phyloP scores from a whole-genome alignment of 495 filamentous ascomycete species.

The Aspergillus egyptiacus region DNA sequence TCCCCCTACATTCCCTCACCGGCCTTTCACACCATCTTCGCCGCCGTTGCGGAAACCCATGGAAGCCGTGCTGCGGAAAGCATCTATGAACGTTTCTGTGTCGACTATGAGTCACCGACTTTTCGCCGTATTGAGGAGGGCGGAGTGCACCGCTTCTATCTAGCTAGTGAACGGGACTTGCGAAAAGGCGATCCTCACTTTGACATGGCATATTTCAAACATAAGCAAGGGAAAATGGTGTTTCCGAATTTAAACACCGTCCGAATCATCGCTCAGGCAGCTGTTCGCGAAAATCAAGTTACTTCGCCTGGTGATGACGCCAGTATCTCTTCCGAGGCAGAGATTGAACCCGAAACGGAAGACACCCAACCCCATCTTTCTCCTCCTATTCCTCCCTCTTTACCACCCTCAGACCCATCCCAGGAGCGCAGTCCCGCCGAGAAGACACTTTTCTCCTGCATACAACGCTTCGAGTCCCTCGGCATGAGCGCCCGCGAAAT shows the following conservation, averaged over 20 bases:
- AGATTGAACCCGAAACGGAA: background rate
- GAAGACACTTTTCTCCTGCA: slow-evolving; percentile 23
- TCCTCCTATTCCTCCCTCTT: background rate
- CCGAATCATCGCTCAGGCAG: slow-evolving; percentile 36
- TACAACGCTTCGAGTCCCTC: slow-evolving; percentile 27
- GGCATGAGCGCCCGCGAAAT: slow-evolving; percentile 29
- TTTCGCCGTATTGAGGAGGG: slow-evolving; percentile 24
- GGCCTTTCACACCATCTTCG: slow-evolving; percentile 45
- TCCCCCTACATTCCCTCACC: slow-evolving; percentile 26
- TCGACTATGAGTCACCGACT: slow-evolving; percentile 19
- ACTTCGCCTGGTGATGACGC: too few relatives aligned
- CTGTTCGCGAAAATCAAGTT: slow-evolving; percentile 28
- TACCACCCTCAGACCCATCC: background rate
- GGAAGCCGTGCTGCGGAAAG: slow-evolving; percentile 37
- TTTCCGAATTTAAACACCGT: slow-evolving; percentile 38
- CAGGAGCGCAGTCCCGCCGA: background rate
- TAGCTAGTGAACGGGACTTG: slow-evolving; percentile 19
- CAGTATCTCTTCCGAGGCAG: background rate
- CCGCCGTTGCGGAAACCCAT: slow-evolving; percentile 40
- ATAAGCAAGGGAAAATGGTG: slow-evolving; percentile 23
- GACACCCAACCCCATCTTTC: background rate
- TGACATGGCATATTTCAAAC: slow-evolving; percentile 23
- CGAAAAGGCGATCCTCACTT: slow-evolving; percentile 26
- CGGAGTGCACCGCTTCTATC: slow-evolving; percentile 26
- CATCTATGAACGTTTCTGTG: slow-evolving; percentile 43